These are phyloP conservation scores for Tephrocybe rancida DNA, from an alignment of 768 basidiomycete species.

Conservation along the genomic window DNA sequence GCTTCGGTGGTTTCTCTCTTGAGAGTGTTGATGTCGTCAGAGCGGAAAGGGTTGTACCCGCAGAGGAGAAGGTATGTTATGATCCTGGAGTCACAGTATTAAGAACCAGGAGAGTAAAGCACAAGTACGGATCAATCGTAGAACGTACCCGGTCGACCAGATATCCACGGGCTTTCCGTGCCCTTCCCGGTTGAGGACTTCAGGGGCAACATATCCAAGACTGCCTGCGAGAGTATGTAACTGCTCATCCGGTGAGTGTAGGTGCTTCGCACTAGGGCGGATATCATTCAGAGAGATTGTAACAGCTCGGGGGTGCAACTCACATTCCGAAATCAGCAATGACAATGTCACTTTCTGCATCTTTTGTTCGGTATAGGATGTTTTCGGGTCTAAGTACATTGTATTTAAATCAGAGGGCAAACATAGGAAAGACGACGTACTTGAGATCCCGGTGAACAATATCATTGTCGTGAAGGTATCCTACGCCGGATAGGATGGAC, in stretches of 20 bases:
- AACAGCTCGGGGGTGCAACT: slow-evolving; percentile 33
- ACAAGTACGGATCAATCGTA: background rate
- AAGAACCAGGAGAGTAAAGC: background rate
- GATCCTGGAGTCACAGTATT: slow-evolving; percentile 48
- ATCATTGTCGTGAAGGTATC: slow-evolving; percentile 88
- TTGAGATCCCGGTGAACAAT: slow-evolving; percentile 98
- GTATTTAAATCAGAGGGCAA: background rate
- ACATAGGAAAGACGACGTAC: slow-evolving; percentile 36
- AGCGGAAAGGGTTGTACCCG: slow-evolving; percentile 94
- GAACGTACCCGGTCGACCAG: slow-evolving; percentile 85
- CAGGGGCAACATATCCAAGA: slow-evolving; percentile 91
- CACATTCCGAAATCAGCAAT: slow-evolving; percentile 98
- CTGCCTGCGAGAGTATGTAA: slow-evolving; percentile 76
- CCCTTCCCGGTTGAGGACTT: slow-evolving; percentile 77
- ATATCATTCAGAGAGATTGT: background rate
- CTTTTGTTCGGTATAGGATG: slow-evolving; percentile 86
- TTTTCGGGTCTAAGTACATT: slow-evolving; percentile 78
- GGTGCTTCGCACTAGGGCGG: slow-evolving; percentile 71
- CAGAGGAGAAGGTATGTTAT: slow-evolving; percentile 96
- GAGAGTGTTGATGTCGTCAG: slow-evolving; percentile 75
- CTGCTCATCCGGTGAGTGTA: slow-evolving; percentile 71
- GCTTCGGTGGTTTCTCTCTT: slow-evolving; percentile 85
- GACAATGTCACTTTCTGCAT: slow-evolving; percentile 80
- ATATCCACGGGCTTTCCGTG: slow-evolving; percentile 94
- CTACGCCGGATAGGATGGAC: slow-evolving; percentile 82